Evolutionary conservation across 1,139 yeast genomes (phyloP), one percentile per base, ranked within the genome.

Genomic region (Suhomyces wounanorum): DNA sequence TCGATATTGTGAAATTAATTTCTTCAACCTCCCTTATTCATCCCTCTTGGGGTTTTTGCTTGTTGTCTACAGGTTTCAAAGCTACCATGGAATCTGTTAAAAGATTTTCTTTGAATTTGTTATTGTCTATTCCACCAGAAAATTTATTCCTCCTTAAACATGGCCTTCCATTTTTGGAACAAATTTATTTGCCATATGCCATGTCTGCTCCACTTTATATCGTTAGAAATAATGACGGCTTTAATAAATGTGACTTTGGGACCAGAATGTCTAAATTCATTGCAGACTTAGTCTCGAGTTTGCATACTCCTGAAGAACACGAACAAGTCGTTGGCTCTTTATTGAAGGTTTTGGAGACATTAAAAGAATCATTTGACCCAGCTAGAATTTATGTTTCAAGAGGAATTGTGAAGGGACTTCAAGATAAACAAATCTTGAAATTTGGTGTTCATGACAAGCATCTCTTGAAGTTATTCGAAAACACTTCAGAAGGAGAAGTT

Each of bases 1-100:
- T 70, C 8, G 96, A 89, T 60, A 79, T 91, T 40, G 66, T 84
- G 5, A 70, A 70, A 1, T 67, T 89, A 23, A 74, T 89, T 40
- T 72, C 84, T 0, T 78, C 82, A 1, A 58, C 64, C 1, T 77
- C 84, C 0, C 67, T 77, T 17, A 74, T 86, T 37, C 80, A 83
- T 50, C 84, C 92, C 0, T 73, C 81, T 0, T 91, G 97, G 96
- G 87, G 89, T 0, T 72, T 88, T 55, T 77, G 88, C 8, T 69
- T 91, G 18, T 71, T 91, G 4, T 79, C 91, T 1, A 85, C 92
- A 5, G 97, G 96, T 0, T 77, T 90, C 55, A 79, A 74, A 49
- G 91, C 96, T 0, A 79, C 91, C 0, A 84, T 87, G 83, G 96
- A 90, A 51, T 80, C 92, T 8, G 91, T 91, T 0, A 74, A 95